Percentiles rank a stretch among this genome's conserved stretches.
phyloP scores from a whole-genome alignment of 2,329 filamentous ascomycete genomes.

The Talaromyces rugulosus region DNA sequence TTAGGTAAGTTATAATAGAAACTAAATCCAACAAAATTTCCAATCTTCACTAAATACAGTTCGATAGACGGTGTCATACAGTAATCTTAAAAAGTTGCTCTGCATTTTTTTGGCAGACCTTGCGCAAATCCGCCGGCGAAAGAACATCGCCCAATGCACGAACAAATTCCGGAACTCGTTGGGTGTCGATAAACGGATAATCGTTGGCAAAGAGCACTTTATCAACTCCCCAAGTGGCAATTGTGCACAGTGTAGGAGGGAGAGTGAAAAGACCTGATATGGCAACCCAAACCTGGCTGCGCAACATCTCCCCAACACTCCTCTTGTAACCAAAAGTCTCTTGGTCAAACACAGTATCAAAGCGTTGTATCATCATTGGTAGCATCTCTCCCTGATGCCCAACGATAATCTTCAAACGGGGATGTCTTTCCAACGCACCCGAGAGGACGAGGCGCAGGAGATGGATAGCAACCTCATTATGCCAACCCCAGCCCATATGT shows the following conservation, averaged over 20 bases:
- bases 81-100: neutral
- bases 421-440: neutral
- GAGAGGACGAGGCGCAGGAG: neutral
- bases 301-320: neutral
- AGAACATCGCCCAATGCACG: neutral
- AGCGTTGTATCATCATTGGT: neutral
- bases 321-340: neutral
- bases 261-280: neutral
- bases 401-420: neutral
- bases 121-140: neutral
- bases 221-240: neutral
- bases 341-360: neutral
- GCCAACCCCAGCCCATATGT: constrained; percentile 1
- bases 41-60: neutral
- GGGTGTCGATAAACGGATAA: neutral
- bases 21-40: neutral
- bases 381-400: neutral
- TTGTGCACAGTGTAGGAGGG: neutral
- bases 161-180: neutral
- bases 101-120: neutral
- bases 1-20: neutral
- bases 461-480: constrained; percentile 1
- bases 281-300: neutral
- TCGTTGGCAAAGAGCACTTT: neutral
- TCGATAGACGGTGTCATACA: neutral